Conservation (phyloP, 164 flowering plant species). For the Vitis amurensis region DNA sequence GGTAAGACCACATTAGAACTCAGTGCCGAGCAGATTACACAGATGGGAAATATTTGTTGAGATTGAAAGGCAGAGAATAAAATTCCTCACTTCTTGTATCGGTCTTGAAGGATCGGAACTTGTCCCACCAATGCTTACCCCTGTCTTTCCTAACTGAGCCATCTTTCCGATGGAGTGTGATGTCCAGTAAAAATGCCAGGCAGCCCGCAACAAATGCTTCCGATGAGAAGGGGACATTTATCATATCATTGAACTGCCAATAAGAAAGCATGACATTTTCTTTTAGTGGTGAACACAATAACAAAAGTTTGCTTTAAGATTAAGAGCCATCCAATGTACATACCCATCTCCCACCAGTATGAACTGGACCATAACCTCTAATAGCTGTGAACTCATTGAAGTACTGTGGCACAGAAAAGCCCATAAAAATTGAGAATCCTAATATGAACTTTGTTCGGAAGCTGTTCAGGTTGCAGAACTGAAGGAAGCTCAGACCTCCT, state of each 20-base stretch:
- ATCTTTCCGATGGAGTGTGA: constrained; percentile 66
- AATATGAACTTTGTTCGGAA: constrained; percentile 86
- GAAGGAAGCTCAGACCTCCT: constrained; percentile 87
- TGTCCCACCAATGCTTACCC: constrained; percentile 96
- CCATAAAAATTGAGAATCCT: constrained; percentile 90
- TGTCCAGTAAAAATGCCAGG: constrained; percentile 75
- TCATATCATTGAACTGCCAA: constrained; percentile 87
- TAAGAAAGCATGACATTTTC: not conserved
- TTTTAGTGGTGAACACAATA: constrained; percentile 6
- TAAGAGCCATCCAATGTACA: not conserved
- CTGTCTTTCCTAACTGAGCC: constrained; percentile 69
- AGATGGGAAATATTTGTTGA: constrained; percentile 93
- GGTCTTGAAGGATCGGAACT: constrained; percentile 69
- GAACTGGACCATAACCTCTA: constrained; percentile 86
- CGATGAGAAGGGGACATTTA: constrained; percentile 82
- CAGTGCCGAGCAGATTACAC: constrained; percentile 35
- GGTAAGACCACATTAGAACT: not conserved
- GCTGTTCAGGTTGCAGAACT: constrained; percentile 95
- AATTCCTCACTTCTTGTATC: constrained; percentile 91
- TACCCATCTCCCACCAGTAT: constrained; percentile 89
- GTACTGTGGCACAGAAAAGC: constrained; percentile 89
- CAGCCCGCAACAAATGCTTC: constrained; percentile 87
- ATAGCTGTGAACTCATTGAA: constrained; percentile 84
- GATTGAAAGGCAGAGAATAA: constrained; percentile 88
- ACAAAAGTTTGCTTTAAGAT: too few relatives aligned